Conservation (phyloP, 495 filamentous ascomycete genomes). For the Aspergillus biplanus region DNA sequence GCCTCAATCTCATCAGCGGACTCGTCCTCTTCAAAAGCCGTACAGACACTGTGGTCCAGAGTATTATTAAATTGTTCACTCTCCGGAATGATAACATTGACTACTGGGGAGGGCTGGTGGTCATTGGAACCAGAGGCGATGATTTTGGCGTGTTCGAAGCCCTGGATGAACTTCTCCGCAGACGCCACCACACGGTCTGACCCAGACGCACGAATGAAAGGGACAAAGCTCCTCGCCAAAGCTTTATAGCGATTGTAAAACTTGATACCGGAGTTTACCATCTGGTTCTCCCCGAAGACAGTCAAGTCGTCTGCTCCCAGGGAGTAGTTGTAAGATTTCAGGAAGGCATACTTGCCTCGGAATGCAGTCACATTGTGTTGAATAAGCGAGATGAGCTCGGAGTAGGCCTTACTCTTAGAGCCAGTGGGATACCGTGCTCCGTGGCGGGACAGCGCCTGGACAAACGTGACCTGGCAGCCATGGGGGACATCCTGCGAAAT, state of each 20-base stretch:
- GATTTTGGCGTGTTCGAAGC: conserved; percentile 64
- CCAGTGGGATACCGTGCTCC: conserved; percentile 80
- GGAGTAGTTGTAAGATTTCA: conserved; percentile 69
- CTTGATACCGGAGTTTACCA: conserved; percentile 72
- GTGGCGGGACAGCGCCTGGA: conserved; percentile 77
- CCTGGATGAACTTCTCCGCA: conserved; percentile 71
- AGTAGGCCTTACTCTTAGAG: conserved; percentile 62
- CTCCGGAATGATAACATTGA: conserved; percentile 69
- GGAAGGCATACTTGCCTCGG: conserved; percentile 61
- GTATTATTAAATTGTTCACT: conserved; percentile 70
- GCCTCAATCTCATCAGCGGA: conserved; percentile 53
- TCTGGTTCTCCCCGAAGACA: conserved; percentile 68
- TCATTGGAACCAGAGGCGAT: conserved; percentile 41
- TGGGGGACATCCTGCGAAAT: conserved; percentile 59
- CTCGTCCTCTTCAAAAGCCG: conserved; percentile 55
- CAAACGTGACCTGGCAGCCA: conserved; percentile 74
- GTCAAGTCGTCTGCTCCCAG: conserved; percentile 79
- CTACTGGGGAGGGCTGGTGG: conserved; percentile 49
- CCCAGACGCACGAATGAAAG: conserved; percentile 74
- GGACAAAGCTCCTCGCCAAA: conserved; percentile 56
- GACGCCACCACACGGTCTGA: conserved; percentile 75
- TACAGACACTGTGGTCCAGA: conserved; percentile 71
- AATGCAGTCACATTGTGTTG: conserved; percentile 60
- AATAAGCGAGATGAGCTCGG: conserved; percentile 59
- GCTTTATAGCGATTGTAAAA: conserved; percentile 72